Evolutionary conservation across 2,329 filamentous ascomycete species (phyloP).

Genomic region (Keithomyces neogunnii): DNA sequence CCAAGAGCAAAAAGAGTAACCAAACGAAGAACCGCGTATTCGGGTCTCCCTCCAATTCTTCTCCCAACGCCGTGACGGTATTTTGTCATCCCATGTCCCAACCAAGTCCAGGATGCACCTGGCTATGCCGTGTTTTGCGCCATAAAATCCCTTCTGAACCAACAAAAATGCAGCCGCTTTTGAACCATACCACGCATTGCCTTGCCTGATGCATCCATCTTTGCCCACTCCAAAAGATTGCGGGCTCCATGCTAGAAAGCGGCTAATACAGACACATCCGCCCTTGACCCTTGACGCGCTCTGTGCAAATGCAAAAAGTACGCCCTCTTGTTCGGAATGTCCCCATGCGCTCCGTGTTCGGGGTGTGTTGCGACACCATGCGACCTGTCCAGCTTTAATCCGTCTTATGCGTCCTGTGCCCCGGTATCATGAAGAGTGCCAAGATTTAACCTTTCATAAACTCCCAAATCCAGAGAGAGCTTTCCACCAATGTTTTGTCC

Average conservation of each 20-base stretch:
- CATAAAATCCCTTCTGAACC: constrained; percentile 2
- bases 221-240: constrained; percentile 1
- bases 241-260: constrained; percentile 5
- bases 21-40: too few species aligned
- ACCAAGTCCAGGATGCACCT: constrained; percentile 2
- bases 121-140: constrained; percentile 4
- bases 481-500: not conserved
- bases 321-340: not conserved
- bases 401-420: constrained; percentile 6
- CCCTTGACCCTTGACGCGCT: constrained; percentile 4
- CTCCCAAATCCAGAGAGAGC: constrained; percentile 3
- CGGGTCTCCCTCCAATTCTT: not conserved
- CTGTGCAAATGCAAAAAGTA: constrained; percentile 5
- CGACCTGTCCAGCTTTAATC: constrained; percentile 4
- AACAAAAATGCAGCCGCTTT: constrained; percentile 4
- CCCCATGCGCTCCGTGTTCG: constrained; percentile 4
- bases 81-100: not conserved
- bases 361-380: constrained; percentile 4
- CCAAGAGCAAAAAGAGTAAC: not conserved
- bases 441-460: constrained; percentile 4
- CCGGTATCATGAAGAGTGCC: constrained; percentile 2
- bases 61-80: not conserved
- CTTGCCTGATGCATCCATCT: constrained; percentile 6
- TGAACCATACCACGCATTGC: constrained; percentile 2
- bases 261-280: constrained; percentile 5